Evolutionary conservation across 139 green algal genomes (phyloP), one percentile per base, ranked within the genome.

Genomic region (Choricystis sp.): DNA sequence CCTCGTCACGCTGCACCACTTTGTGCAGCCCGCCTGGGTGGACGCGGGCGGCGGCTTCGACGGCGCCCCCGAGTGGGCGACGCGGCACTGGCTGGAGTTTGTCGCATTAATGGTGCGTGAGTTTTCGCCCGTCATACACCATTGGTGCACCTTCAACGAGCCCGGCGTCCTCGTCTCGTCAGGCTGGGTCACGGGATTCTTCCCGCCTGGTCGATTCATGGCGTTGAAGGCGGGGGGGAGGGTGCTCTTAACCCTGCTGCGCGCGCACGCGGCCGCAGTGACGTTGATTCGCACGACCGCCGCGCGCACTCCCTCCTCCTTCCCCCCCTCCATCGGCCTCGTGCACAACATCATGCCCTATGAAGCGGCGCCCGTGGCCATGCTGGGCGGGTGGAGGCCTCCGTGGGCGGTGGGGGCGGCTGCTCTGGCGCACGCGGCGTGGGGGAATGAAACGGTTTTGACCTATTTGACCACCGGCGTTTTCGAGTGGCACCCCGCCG

Each of bases 141-240:
- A 83, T 28, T 94, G 86, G 86, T 74, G 72, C 14, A 94, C 86
- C 2, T 87, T 95, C 76, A 95, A 95, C 73, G 88, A 95, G 77
- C 78, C 84, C 24, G 86, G 68, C 19, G 72, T 82, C 19, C 31
- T 52, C 23, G 69, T 52, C 30, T 84, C 93, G 69, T 82, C 83
- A 31, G 79, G 78, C 25, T 87, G 64, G 56, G 70, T 93, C n/a
- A 74, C 81, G 26, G 86, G 85, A 64, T 72, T 71, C 26, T 79
- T 85, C 62, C 80, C 85, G 0, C 86, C 86, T 20, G 80, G 77
- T 60, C 73, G 77, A 26, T 52, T 9, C 40, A 65, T 86, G 4
- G 61, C 80, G 25, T 49, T 73, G 24, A 73, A 79, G 25, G 49
- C 55, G 25, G 28, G 62, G 16, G 79, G 66, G 2, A 31, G 56